phyloP scores from a whole-genome alignment of 345 rosid genomes.

The Pistacia atlantica region DNA sequence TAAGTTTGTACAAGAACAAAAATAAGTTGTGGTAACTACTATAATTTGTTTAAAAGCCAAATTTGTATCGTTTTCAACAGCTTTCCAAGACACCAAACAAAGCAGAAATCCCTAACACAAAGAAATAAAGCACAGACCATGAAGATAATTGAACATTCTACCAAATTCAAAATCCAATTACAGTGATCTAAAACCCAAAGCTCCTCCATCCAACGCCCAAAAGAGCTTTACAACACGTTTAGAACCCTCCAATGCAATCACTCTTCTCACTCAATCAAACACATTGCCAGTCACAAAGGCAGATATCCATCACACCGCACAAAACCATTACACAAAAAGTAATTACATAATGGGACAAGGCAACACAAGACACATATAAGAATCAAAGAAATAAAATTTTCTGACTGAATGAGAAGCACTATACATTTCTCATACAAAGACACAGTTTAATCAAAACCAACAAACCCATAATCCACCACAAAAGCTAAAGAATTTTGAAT shows the following conservation, averaged over 20 bases:
- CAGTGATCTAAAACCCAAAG: background rate
- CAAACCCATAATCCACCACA: background rate
- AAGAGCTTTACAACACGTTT: background rate
- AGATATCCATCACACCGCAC: background rate
- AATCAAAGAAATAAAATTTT: background rate
- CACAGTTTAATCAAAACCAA: slow-evolving; percentile 2
- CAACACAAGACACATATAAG: background rate
- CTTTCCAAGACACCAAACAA: background rate
- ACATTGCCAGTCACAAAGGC: background rate
- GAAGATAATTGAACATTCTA: background rate
- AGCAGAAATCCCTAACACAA: background rate
- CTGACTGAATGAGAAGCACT: background rate
- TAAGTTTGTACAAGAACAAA: background rate
- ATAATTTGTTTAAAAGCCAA: too few species aligned
- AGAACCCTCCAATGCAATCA: background rate
- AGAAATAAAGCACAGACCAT: background rate
- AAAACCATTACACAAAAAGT: background rate
- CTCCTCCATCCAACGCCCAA: background rate
- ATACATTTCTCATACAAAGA: background rate
- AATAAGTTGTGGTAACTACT: background rate
- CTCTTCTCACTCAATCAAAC: background rate
- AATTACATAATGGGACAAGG: background rate
- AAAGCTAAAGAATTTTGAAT: background rate
- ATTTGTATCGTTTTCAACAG: background rate
- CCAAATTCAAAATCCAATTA: too few species aligned